Evolutionary conservation across 202 grass and related monocot genomes (phyloP).

Genomic region (Schoenoplectus triqueter): DNA sequence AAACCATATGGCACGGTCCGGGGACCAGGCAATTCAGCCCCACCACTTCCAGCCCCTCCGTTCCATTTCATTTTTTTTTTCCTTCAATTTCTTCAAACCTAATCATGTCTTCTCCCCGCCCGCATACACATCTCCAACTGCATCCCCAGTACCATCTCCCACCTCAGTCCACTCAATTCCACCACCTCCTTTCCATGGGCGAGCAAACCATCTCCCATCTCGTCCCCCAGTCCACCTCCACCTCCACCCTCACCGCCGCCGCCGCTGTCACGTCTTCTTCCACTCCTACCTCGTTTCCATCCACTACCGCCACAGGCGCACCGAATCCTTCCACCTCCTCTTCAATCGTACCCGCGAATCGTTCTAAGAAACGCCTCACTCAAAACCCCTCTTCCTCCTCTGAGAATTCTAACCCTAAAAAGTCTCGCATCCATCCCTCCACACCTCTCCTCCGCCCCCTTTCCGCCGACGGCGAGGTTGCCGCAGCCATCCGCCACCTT

Average conservation of each 20-base stretch:
- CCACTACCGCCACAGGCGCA: not conserved
- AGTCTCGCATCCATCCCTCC: slow-evolving; percentile 61
- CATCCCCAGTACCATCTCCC: slow-evolving; percentile 24
- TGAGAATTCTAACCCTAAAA: slow-evolving; percentile 75
- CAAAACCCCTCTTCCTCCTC: slow-evolving; percentile 35
- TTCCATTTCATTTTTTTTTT: not conserved
- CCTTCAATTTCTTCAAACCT: not conserved
- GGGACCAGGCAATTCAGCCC: not conserved
- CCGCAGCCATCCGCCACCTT: slow-evolving; percentile 66
- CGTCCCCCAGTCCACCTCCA: not conserved
- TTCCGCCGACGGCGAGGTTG: slow-evolving; percentile 59
- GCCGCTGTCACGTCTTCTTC: not conserved
- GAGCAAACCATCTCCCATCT: slow-evolving; percentile 35
- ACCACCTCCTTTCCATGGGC: slow-evolving; percentile 27
- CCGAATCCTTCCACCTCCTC: slow-evolving; percentile 30
- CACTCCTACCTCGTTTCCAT: not conserved
- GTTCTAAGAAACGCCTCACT: not conserved
- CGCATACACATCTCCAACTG: slow-evolving; percentile 28
- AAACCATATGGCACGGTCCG: not conserved
- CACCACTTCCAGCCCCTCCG: not conserved
- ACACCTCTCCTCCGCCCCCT: not conserved
- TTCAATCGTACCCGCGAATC: slow-evolving; percentile 24
- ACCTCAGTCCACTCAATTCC: slow-evolving; percentile 12
- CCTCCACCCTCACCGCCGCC: not conserved
- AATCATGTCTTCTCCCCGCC: slow-evolving; percentile 17